phyloP scores from a whole-genome alignment of 1,284 basidiomycete species.

The Microbotryum silenes-acaulis region DNA sequence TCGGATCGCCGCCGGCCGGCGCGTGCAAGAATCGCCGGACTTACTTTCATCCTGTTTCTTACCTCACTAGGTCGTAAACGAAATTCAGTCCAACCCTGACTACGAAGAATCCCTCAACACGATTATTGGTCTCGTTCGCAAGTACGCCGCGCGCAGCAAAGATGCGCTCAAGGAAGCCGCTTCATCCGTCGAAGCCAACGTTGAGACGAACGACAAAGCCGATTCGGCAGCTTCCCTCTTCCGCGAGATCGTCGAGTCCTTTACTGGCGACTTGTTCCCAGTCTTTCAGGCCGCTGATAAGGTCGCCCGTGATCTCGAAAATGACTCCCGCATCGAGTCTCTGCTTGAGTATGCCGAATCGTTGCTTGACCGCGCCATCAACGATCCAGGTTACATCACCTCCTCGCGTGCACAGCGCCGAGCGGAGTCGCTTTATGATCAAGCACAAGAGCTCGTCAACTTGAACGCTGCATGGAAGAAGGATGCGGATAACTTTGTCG shows the following conservation, averaged over 20 bases:
- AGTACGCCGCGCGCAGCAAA: slow-evolving; percentile 44
- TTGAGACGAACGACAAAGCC: slow-evolving; percentile 32
- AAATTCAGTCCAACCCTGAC: slow-evolving; percentile 34
- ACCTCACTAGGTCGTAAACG: slow-evolving; percentile 35
- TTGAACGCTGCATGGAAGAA: slow-evolving; percentile 17
- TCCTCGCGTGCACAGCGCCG: slow-evolving; percentile 41
- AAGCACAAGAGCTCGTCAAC: slow-evolving; percentile 19
- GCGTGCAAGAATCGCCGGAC: too few relatives aligned
- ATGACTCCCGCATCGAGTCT: slow-evolving; percentile 40
- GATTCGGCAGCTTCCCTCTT: slow-evolving; percentile 10
- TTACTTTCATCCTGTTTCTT: too few relatives aligned
- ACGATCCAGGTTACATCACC: slow-evolving; percentile 42
- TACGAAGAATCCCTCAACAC: slow-evolving; percentile 44
- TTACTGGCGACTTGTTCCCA: slow-evolving; percentile 40
- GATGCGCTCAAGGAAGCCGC: slow-evolving; percentile 42
- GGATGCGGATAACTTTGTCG: slow-evolving; percentile 1
- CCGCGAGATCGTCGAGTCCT: slow-evolving; percentile 35
- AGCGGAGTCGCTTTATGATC: slow-evolving; percentile 41
- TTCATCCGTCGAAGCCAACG: slow-evolving; percentile 41
- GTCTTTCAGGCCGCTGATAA: slow-evolving; percentile 41
- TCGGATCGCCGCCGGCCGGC: neutral
- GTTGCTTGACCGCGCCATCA: slow-evolving; percentile 40
- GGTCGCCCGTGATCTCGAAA: slow-evolving; percentile 42
- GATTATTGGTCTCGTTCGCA: slow-evolving; percentile 43
- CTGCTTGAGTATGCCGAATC: slow-evolving; percentile 41